These are phyloP conservation scores for Smittium mucronatum DNA, from an alignment of 371 early-diverging fungal species.

Conservation along the genomic window DNA sequence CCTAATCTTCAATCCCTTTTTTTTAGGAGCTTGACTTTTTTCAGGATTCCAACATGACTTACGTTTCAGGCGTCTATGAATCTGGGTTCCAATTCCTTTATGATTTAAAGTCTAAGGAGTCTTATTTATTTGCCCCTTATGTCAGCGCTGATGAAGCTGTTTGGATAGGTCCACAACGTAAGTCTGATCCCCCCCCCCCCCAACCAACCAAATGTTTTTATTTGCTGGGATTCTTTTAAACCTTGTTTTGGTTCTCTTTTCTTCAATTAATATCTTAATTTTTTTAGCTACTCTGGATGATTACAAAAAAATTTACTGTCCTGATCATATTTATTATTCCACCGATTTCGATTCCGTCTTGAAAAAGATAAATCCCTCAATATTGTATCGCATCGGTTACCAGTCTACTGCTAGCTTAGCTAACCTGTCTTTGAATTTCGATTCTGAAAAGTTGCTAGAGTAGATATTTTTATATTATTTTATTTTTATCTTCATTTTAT, in stretches of 20 bases:
- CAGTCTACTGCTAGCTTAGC: slow-evolving; percentile 18
- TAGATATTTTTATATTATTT: too few species aligned
- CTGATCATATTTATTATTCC: slow-evolving; percentile 47
- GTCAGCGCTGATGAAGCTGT: slow-evolving; percentile 62
- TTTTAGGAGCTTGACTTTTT: slow-evolving; percentile 50
- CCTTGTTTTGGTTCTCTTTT: background rate
- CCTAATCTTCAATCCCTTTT: too few species aligned
- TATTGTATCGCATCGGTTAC: slow-evolving; percentile 32
- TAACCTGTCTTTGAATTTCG: slow-evolving; percentile 28
- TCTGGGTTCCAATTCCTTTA: slow-evolving; percentile 60
- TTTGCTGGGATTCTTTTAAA: background rate
- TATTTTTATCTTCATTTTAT: too few species aligned
- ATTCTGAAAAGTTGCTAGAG: slow-evolving; percentile 17
- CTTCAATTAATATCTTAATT: background rate
- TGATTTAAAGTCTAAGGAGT: slow-evolving; percentile 46
- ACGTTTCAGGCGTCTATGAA: slow-evolving; percentile 56
- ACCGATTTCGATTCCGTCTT: slow-evolving; percentile 33
- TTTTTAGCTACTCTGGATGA: slow-evolving; percentile 29
- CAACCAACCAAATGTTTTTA: slow-evolving; percentile 14
- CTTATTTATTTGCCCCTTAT: slow-evolving; percentile 53
- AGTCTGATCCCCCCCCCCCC: background rate
- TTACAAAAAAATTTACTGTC: slow-evolving; percentile 40
- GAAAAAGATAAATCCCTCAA: slow-evolving; percentile 23
- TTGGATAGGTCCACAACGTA: slow-evolving; percentile 62
- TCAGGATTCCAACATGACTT: slow-evolving; percentile 75